Percentiles rank a stretch among this genome's conserved stretches.
These are phyloP conservation scores for Brassica balearica DNA, from an alignment of 441 rosid genomes.

Conservation along the genomic window DNA sequence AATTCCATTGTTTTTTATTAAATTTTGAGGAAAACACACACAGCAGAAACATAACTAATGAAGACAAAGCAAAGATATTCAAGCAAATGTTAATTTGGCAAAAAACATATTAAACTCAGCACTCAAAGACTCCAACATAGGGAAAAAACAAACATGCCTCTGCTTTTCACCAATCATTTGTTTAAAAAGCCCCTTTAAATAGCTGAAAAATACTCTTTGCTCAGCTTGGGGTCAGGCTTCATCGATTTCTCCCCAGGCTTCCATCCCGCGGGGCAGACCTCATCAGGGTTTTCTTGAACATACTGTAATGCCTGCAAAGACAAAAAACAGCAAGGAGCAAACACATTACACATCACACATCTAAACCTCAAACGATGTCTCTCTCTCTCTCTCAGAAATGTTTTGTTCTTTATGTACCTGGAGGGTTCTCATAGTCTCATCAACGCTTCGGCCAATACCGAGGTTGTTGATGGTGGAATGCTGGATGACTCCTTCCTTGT, in stretches of 20 bases:
- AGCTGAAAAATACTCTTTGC: constrained; percentile 81
- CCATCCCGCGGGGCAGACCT: constrained; percentile 91
- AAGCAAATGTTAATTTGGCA: constrained; percentile 8
- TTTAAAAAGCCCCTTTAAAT: constrained; percentile 24
- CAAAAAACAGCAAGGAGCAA: not conserved
- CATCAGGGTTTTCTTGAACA: constrained; percentile 84
- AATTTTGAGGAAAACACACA: constrained; percentile 13
- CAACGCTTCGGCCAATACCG: constrained; percentile 78
- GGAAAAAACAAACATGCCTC: not conserved
- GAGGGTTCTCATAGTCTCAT: constrained; percentile 80
- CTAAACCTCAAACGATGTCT: not conserved
- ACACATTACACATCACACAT: not conserved
- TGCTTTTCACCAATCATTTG: constrained; percentile 5
- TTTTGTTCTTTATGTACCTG: constrained; percentile 51
- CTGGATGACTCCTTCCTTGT: constrained; percentile 77
- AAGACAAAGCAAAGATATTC: not conserved
- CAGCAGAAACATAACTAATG: not conserved
- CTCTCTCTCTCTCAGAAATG: constrained; percentile 2
- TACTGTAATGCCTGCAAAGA: constrained; percentile 65
- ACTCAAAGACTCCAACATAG: not conserved
- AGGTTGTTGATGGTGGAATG: constrained; percentile 87
- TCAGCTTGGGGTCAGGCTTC: constrained; percentile 84
- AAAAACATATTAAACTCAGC: constrained; percentile 18
- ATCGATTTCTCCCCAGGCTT: constrained; percentile 82
- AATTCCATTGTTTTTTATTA: not conserved